Percentiles rank a stretch among this genome's conserved stretches.
These are phyloP conservation scores for Plantago coronopus DNA, from an alignment of 305 asterid species.

Conservation along the genomic window DNA sequence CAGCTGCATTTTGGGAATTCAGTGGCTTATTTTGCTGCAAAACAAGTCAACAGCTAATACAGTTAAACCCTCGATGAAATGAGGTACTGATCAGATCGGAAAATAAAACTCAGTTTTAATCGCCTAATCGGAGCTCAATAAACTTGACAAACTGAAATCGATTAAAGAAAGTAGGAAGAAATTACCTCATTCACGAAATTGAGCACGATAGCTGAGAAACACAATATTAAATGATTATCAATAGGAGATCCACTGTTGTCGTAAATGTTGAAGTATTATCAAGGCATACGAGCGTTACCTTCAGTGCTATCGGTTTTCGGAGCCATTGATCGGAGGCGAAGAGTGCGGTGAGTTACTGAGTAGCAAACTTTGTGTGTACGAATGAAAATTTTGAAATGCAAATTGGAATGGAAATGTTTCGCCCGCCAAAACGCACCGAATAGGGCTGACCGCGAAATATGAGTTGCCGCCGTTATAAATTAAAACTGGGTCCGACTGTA, in stretches of 20 bases:
- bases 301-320: constrained; percentile 85
- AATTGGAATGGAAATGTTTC: constrained; percentile 2
- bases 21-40: constrained; percentile 86
- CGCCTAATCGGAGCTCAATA: background rate
- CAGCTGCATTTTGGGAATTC: constrained; percentile 87
- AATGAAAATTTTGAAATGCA: constrained; percentile 11
- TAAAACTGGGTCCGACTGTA: too few relatives aligned
- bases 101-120: background rate
- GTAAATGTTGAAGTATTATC: background rate
- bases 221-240: background rate
- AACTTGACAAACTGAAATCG: constrained; percentile 7
- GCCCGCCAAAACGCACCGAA: background rate
- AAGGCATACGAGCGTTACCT: constrained; percentile 34
- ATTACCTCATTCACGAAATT: constrained; percentile 87
- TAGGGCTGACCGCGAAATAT: background rate
- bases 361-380: constrained; percentile 4
- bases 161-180: background rate
- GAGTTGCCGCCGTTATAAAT: too few relatives aligned
- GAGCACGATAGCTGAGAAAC: constrained; percentile 81
- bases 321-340: constrained; percentile 55
- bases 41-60: background rate
- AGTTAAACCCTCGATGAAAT: background rate
- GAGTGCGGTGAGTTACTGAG: constrained; percentile 34
- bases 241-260: background rate
- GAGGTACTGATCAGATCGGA: background rate